Base-by-base conservation (phyloP, 2,329 filamentous ascomycete species). In the Sporothrix sp. region DNA sequence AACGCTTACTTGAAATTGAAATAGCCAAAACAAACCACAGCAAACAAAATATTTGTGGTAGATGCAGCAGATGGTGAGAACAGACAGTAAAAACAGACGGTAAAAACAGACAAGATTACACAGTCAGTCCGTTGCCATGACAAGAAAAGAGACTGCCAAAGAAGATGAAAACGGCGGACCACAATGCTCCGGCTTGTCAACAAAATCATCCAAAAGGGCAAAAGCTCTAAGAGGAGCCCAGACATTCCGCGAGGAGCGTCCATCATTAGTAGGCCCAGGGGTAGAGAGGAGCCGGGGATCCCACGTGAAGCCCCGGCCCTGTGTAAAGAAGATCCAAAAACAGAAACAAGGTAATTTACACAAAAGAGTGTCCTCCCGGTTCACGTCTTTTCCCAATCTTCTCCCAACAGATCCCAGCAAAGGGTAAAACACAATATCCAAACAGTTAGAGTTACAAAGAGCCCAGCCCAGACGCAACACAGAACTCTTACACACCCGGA, bases 391-490 rank as follows among this genome's bases (percentile, higher is more conserved):
- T 45, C 30, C 6, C 25, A 28, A 28, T 35, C 43, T 35, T 45
- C 35, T 36, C 30, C 20, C 20, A 23, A 13, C 18, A 21, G 14
- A 20, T 45, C 4, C 35, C 20, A 35, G 18, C 30, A 11, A 28
- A n/a, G 16, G 10, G 7, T 20, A 7, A 21, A 21, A 14, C 13
- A 14, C 2, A 4, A 25, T 25, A 16, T 25, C 28, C 43, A 51
- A 40, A 51, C 25, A 38, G 42, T 37, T 37, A 36, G 49, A 38
- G 36, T 42, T 51, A 43, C 42, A 51, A 14, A 33, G 33, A 33
- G 40, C 39, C 36, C 25, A 30, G 36, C 33, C n/a, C 48, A 32
- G 32, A 43, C 48, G 8, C 40, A 18, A 32, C 25, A 23, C 42
- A 37, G 25, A 51, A 46, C 42, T 46, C 49, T 32, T 35, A 20